Evolutionary conservation across 2,329 filamentous ascomycete genomes (phyloP), one percentile per base, ranked within the genome.

Genomic region (Diaporthe caulivora): DNA sequence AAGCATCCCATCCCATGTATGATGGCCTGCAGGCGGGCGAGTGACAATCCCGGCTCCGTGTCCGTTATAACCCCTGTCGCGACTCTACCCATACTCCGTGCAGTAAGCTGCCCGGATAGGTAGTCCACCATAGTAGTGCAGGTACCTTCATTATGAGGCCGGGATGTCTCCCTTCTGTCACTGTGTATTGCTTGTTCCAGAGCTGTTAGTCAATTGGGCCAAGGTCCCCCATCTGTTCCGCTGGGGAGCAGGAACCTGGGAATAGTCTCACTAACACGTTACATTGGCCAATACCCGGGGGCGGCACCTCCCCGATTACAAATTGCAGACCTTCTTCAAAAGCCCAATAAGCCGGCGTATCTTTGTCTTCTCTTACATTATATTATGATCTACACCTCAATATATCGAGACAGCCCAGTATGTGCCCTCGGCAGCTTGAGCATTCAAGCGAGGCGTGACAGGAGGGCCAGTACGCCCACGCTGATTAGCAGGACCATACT

Each of bases 261-360:
- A 71, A 71, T 71, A 71, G 37, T 60, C 26, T 71, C 55, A 62
- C 68, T 44, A 54, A 71, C 55, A 54, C 44, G 55, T 71, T 54
- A 71, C 69, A 62, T 62, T 53, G 55, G 21, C 2, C 44, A 67
- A 40, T 29, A 53, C 44, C 62, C 62, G 62, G 62, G 40, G 31
- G 62, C 62, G 47, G 62, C 62, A 67, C 44, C 62, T 53, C 47
- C 62, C 62, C 62, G 62, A 53, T 67, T 67, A 53, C 62, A 67
- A 67, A 67, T 67, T 67, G 62, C 47, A 67, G 29, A 29, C 62
- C 44, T 21, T 34, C 31, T 26, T 3, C 21, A 26, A 40, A 53
- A 26, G 15, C 42, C 58, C 40, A 64, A 31, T n/a, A n/a, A n/a
- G 44, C 44, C 62, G 44, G 62, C n/a, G 24, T 18, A 10, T 40